Evolutionary conservation across 306 rosid genomes (phyloP).

Genomic region (Castanopsis chinensis): DNA sequence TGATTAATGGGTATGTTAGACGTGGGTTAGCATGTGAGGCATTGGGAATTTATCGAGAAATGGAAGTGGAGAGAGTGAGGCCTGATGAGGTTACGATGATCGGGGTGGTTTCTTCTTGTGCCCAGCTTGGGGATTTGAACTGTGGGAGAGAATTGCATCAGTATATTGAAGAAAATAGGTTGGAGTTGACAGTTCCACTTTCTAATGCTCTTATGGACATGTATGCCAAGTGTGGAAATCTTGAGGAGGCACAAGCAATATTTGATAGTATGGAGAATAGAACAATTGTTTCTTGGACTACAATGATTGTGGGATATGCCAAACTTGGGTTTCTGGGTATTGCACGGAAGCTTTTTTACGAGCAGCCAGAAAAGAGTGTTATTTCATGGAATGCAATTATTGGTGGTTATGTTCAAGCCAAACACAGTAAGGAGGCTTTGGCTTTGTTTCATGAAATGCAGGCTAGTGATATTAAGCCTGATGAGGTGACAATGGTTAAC

Average conservation of each 20-base stretch:
- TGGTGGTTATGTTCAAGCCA: constrained; percentile 71
- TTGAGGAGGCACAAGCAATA: constrained; percentile 43
- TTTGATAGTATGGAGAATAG: constrained; percentile 54
- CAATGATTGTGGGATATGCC: constrained; percentile 75
- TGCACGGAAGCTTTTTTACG: constrained; percentile 48
- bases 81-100: constrained; percentile 81
- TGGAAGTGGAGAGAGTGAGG: constrained; percentile 54
- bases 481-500: constrained; percentile 61
- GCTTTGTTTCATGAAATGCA: constrained; percentile 82
- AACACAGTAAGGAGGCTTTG: constrained; percentile 71
- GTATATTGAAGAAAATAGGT: constrained; percentile 34
- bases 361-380: constrained; percentile 69
- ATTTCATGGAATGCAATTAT: constrained; percentile 88
- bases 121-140: constrained; percentile 62
- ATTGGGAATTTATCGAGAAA: constrained; percentile 39
- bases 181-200: constrained; percentile 62
- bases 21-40: constrained; percentile 64
- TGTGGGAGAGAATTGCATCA: constrained; percentile 55
- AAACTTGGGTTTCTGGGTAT: constrained; percentile 55
- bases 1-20: constrained; percentile 68
- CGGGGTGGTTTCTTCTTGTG: constrained; percentile 71
- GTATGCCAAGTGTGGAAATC: constrained; percentile 70
- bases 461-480: constrained; percentile 50
- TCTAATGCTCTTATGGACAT: constrained; percentile 72
- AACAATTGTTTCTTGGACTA: constrained; percentile 76